Evolutionary conservation across 2,329 filamentous ascomycete species (phyloP), one percentile per base, ranked within the genome.

Genomic region (Trichoderma sp.): DNA sequence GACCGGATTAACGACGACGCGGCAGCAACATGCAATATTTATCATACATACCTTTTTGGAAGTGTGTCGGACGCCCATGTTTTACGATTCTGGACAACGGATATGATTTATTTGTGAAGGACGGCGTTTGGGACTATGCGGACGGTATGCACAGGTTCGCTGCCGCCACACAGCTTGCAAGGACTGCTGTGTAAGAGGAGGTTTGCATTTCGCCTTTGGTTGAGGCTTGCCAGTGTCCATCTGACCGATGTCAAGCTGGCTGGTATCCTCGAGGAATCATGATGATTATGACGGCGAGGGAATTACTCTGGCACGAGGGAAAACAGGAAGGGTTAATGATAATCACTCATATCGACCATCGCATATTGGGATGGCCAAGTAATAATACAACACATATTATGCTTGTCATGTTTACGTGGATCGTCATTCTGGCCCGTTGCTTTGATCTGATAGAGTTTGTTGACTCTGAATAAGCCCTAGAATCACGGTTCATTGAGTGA

Each of bases 291-390:
- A 39, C 15, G 41, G 14, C 26, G 15, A 47, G 50, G 59, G 17
- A 39, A 26, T 5, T 45, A 54, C 39, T 21, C 10, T 54, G 21
- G 59, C 41, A 45, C 10, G 34, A 44, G 39, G 45, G 28, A 30
- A 50, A 44, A 47, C 52, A 57, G 50, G 61, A 63, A 52, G 61
- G 56, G 52, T 63, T 63, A 63, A 63, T 63, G 61, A 57, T 63
- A 63, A 63, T 63, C 45, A 56, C 52, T 57, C 17, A 48, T 63
- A 52, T 63, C 61, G 52, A 41, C 51, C 21, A 48, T 45, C 19
- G 39, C 34, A 43, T 50, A 19, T n/a, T 19, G 17, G 43, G 44
- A 24, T 57, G 51, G 52, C 43, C 12, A 14, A 14, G 34, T 57
- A 57, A 63, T 63, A 57, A 63, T 63, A 57, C 41, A 63, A 21